Evolutionary conservation across 495 filamentous ascomycete genomes (phyloP).

Genomic region (Glutinoglossum americanum): DNA sequence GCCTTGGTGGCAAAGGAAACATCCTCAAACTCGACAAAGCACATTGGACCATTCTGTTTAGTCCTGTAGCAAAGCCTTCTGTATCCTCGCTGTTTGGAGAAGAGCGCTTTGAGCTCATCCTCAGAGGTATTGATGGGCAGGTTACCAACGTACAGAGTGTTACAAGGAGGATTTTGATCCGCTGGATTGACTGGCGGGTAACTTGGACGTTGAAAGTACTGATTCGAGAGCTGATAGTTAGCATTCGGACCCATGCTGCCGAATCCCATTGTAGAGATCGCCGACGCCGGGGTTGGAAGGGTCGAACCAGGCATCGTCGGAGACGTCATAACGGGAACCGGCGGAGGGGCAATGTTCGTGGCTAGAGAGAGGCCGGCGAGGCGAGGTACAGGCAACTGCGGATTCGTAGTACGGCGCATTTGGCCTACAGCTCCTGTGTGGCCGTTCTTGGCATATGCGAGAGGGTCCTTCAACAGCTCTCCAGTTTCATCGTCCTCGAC

Average conservation of each 20-base stretch:
- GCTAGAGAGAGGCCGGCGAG: conserved; percentile 48
- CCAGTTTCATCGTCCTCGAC: conserved; percentile 67
- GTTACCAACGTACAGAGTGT: conserved; percentile 94
- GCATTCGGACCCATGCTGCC: conserved; percentile 20
- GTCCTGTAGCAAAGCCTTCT: conserved; percentile 94
- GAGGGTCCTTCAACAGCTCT: conserved; percentile 61
- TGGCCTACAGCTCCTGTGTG: conserved; percentile 24
- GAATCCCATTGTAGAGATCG: conserved; percentile 1
- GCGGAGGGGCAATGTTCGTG: conserved; percentile 34
- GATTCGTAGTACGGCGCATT: conserved; percentile 49
- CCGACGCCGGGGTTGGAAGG: not conserved
- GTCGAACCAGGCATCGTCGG: conserved; percentile 14
- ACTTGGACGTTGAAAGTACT: conserved; percentile 42
- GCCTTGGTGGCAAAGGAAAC: conserved; percentile 84
- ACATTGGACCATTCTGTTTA: conserved; percentile 97
- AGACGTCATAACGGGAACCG: conserved; percentile 28
- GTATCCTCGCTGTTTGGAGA: conserved; percentile 86
- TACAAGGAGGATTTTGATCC: conserved; percentile 94
- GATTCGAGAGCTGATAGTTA: conserved; percentile 33
- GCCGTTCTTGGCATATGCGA: conserved; percentile 66
- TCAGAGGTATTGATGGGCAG: conserved; percentile 85
- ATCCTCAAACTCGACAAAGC: conserved; percentile 97
- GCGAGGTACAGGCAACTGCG: conserved; percentile 48
- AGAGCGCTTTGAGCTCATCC: conserved; percentile 88
- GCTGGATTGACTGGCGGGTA: conserved; percentile 85